phyloP scores from a whole-genome alignment of 805 yeast genomes.

The Pichia kluyveri region DNA sequence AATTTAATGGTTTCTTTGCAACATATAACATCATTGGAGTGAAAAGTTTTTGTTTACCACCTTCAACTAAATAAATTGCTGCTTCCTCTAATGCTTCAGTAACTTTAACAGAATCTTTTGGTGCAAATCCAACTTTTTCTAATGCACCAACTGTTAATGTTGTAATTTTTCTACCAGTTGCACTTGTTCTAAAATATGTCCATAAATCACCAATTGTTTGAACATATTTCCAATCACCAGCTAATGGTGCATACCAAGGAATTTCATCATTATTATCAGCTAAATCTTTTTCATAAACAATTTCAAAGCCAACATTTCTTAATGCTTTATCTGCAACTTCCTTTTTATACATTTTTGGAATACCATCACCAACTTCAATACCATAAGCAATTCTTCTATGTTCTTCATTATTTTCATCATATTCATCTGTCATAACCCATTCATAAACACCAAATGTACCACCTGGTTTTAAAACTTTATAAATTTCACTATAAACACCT shows the following conservation, averaged over 20 bases:
- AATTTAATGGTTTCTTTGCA: constrained; percentile 64
- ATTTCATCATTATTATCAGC: constrained; percentile 75
- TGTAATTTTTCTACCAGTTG: constrained; percentile 77
- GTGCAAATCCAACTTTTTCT: constrained; percentile 83
- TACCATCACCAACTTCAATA: constrained; percentile 97
- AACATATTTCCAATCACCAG: constrained; percentile 87
- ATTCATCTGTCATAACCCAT: constrained; percentile 96
- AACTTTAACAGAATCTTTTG: constrained; percentile 85
- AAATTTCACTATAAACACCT: constrained; percentile 92
- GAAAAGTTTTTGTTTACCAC: constrained; percentile 83
- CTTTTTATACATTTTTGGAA: constrained; percentile 88
- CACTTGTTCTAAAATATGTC: constrained; percentile 84
- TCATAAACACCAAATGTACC: constrained; percentile 97
- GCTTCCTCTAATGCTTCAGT: constrained; percentile 94
- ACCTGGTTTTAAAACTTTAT: constrained; percentile 94
- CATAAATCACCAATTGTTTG: constrained; percentile 70
- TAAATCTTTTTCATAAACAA: constrained; percentile 67
- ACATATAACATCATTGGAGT: constrained; percentile 97
- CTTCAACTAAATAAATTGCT: constrained; percentile 87
- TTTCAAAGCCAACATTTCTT: constrained; percentile 76
- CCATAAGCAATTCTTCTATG: constrained; percentile 95
- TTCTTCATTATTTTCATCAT: constrained; percentile 77
- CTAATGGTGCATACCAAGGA: constrained; percentile 97
- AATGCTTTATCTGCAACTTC: constrained; percentile 86
- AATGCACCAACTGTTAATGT: constrained; percentile 70